Base-by-base conservation (phyloP, 371 early-diverging fungal species). In the Mortierella sp. region DNA sequence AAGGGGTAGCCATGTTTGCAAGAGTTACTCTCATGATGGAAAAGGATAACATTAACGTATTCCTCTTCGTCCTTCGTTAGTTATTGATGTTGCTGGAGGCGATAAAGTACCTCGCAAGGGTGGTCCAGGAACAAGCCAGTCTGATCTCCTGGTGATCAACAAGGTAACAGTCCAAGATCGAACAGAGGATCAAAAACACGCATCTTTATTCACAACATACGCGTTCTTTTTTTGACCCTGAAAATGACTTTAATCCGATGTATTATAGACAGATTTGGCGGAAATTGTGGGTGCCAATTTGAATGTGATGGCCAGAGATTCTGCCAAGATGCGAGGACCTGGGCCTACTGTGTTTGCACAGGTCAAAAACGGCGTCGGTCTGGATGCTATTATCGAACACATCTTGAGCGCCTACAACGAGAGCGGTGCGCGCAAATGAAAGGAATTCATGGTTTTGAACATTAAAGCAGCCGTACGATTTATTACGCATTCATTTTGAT, bases 61-160 rank as follows among this genome's bases (percentile, higher is more conserved):
- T 11, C 34, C 4, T 23, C 39, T 28, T 27, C 17, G 17, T 23
- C 7, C 19, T 24, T 39, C 15, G 14, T 26, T 56, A 81, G 96
- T 97, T 23, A 97, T 97, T 78, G 97, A 97, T 75, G 96, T 96
- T 34, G 92, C 95, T 52, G 96, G 97, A 70, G 97, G 97, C 46
- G 96, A 96, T 80, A 97, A 97, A 79, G 87, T 93, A 21, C 94
- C 94, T 27, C 86, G 94, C 47, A 93, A 93, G 83, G 93, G 94
- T 51, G 93, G 95, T 62, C 97, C 97, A 43, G 97, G 97, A 62
- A 96, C 96, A 63, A 96, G 95, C 24, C 94, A 96, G 75, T 93
- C 93, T 64, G 97, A 97, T 70, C 83, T 97, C 50, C 81, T 97
- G 53, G 85, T 97, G 52, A 90, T 97, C 79, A 97, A 97, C 86